phyloP scores from a whole-genome alignment of 306 rosid species.

The Cyamopsis tetragonoloba region DNA sequence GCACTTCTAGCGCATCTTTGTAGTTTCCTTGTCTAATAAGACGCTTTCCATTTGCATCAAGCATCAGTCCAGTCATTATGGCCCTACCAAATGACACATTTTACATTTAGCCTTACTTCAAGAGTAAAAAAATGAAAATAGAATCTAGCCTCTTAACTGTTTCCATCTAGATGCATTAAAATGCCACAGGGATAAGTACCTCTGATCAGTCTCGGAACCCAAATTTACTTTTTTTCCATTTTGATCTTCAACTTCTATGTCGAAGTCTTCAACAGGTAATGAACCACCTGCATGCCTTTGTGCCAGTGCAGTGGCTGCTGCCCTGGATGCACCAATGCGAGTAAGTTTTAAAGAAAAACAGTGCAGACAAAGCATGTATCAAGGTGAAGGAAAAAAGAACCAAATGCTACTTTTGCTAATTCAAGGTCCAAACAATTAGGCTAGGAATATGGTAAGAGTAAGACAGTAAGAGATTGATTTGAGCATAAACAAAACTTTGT shows the following conservation, averaged over 20 bases:
- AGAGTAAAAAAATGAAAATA: too few relatives aligned
- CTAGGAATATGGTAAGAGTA: not conserved
- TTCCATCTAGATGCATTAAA: too few relatives aligned
- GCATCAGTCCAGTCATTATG: constrained; percentile 96
- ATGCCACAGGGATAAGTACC: too few relatives aligned
- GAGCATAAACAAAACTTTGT: too few relatives aligned
- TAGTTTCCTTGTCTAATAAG: constrained; percentile 51
- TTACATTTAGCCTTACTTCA: too few relatives aligned
- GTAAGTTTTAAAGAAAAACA: constrained; percentile 2
- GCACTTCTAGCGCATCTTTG: constrained; percentile 86
- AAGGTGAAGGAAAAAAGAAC: not conserved
- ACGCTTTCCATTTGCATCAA: constrained; percentile 77
- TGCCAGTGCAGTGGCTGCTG: constrained; percentile 66
- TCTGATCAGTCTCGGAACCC: too few relatives aligned
- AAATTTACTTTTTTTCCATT: constrained; percentile 77
- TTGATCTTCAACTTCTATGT: constrained; percentile 87
- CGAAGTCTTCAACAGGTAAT: constrained; percentile 78
- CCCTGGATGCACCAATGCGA: constrained; percentile 35
- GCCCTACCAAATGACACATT: constrained; percentile 67
- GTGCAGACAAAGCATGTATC: too few relatives aligned
- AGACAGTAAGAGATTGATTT: too few relatives aligned
- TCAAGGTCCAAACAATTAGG: not conserved
- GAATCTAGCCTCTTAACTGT: too few relatives aligned
- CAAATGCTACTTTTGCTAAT: not conserved
- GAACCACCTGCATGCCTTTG: constrained; percentile 76